Base-by-base conservation (phyloP, 1,139 yeast species). In the Scheffersomyces parashehatae region DNA sequence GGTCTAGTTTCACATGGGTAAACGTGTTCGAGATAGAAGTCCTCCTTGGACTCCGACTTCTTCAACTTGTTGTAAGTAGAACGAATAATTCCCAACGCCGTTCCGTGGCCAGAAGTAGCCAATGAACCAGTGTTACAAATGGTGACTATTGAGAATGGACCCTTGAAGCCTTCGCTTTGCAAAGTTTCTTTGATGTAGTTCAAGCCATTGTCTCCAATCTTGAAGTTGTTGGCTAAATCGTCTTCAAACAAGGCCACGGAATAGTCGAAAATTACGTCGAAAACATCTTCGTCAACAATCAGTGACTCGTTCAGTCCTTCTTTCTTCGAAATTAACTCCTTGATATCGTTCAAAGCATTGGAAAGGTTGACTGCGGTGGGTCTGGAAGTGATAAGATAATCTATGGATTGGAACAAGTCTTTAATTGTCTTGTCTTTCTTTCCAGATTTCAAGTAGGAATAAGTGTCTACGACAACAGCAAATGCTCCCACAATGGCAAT, bases 91-190 rank as follows among this genome's bases (percentile, higher is more conserved):
- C 98, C 98, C 36, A 93, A 74, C 0, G 98, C 98, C 6, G 99
- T 93, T 16, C 99, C 99, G 60, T 90, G 93, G 2, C 98, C 98
- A 3, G 98, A 89, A 2, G 98, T 93, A 1, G 99, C 99, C 50
- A 93, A 72, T 0, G 98, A 88, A 0, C 95, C 95, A 1, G 93
- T 86, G 60, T 86, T 86, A 58, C 93, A 85, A 45, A 91, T 87
- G 2, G 98, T 93, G 59, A 91, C 67, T 3, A 89, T 91, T 1
- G 95, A 80, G 59, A 90, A 84, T 0, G 85, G 82, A 6, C 87
- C 90, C 28, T 64, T 62, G 54, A 80, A 85, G 2, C 70, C 67
- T 48, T 83, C 83, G 3, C 61, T 49, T 20, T 60, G 58, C 49
- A 85, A 69, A 3, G 68, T 59, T 2, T 77, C 62, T 40, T 69